Evolutionary conservation across 352 stramenopile genomes (phyloP), one percentile per base, ranked within the genome.

Genomic region (Thalassiosira livingstoniorum): DNA sequence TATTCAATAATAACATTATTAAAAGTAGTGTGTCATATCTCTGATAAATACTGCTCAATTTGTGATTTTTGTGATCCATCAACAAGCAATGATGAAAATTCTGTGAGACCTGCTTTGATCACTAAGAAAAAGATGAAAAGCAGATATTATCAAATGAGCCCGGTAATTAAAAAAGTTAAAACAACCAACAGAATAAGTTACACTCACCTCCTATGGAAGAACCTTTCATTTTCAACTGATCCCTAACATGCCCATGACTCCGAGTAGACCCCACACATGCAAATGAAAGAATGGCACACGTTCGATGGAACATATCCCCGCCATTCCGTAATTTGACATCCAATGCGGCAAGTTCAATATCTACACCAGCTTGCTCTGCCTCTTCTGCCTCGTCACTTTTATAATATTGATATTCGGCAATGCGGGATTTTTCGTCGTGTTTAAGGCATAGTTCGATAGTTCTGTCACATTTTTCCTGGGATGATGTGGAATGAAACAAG

Each of bases 321-420:
- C 89, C 90, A 35, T 86, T 86, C 45, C 76, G 64, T 11, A 94
- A 58, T 80, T 94, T 93, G 18, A 86, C 87, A 58, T 88, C 76
- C 10, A 94, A 69, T 2, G 87, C 86, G 29, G 83, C 87, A 27
- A 91, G 73, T 78, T 87, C 80, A 21, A 87, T 42, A 58, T 84
- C 75, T 21, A 82, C 66, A 21, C 78, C 83, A 27, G 62, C 13
- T 53, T 61, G 21, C 27, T 87, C 80, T 10, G 80, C 80, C 37
- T 79, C 70, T 51, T 94, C 87, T 61, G 90, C 87, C 35, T 83
- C 82, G 35, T 89, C 77, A 25, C 79, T 90, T 43, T 73, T 64
- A 60, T 87, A 92, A 68, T 90, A 94, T 35, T 90, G 81, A 65
- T 90, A 92, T 76, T 94, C 90, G 1, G 90, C 86, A 60, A 84